phyloP scores from a whole-genome alignment of 768 basidiomycete species.

The Phlebiopsis flavidoalba region DNA sequence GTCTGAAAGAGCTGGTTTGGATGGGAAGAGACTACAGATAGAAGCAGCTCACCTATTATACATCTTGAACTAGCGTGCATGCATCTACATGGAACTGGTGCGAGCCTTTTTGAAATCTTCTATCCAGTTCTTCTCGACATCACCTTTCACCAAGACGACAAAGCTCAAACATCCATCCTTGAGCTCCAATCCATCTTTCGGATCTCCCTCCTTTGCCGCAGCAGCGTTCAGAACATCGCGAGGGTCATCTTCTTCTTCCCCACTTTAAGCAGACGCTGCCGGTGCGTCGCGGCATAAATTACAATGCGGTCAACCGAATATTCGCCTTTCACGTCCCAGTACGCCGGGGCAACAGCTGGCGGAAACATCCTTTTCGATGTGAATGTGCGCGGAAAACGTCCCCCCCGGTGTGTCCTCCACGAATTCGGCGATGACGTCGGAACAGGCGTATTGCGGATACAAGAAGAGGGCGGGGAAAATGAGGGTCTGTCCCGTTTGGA shows the following conservation, averaged over 20 bases:
- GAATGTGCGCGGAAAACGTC: slow-evolving; percentile 76
- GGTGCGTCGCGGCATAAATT: slow-evolving; percentile 78
- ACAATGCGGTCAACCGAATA: slow-evolving; percentile 62
- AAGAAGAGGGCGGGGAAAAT: slow-evolving; percentile 89
- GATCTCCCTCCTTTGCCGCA: slow-evolving; percentile 52
- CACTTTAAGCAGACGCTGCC: slow-evolving; percentile 79
- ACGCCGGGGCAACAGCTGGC: slow-evolving; percentile 52
- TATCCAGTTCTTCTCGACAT: slow-evolving; percentile 79
- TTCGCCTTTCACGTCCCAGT: slow-evolving; percentile 72
- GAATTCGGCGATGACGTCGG: slow-evolving; percentile 86
- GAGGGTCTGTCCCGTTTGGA: slow-evolving; percentile 49
- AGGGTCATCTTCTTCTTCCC: slow-evolving; percentile 86
- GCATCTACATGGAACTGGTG: neutral
- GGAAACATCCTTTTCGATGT: slow-evolving; percentile 84
- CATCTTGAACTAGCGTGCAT: neutral
- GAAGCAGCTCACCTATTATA: neutral
- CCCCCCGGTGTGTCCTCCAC: slow-evolving; percentile 77
- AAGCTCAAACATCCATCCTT: slow-evolving; percentile 80
- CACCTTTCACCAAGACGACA: slow-evolving; percentile 72
- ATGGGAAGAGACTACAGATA: neutral
- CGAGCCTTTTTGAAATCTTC: slow-evolving; percentile 66
- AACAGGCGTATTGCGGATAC: slow-evolving; percentile 85
- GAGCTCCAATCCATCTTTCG: slow-evolving; percentile 76
- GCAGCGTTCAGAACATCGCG: slow-evolving; percentile 67
- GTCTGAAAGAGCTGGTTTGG: neutral